A percentile compares a stretch with the other conserved stretches of the same genome.
Conservation (phyloP, 2,329 filamentous ascomycete genomes). For the Ceratocystis destructans region DNA sequence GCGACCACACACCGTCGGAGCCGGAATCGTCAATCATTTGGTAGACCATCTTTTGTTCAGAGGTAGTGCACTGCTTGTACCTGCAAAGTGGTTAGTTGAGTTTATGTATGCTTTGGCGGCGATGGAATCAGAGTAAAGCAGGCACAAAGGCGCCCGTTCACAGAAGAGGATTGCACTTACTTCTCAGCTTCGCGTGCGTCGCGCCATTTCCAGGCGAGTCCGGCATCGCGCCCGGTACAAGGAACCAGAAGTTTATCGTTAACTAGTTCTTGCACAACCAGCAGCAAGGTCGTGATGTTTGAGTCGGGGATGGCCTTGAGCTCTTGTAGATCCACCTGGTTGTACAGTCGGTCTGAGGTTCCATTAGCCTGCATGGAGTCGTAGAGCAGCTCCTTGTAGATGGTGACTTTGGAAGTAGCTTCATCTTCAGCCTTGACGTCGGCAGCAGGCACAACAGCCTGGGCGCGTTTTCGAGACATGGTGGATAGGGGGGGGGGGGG, state of each 20-base stretch:
- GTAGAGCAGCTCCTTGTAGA: constrained; percentile 45
- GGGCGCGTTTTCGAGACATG: constrained; percentile 16
- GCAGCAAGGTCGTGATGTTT: constrained; percentile 40
- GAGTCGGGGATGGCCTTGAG: constrained; percentile 44
- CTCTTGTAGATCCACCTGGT: constrained; percentile 43
- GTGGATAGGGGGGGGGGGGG: not conserved
- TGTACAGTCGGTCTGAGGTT: constrained; percentile 37
- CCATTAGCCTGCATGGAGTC: constrained; percentile 39
- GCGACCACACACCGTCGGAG: constrained; percentile 79
- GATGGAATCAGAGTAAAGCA: not conserved
- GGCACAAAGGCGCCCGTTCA: not conserved
- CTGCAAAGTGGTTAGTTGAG: constrained; percentile 26
- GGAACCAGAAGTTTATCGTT: constrained; percentile 47
- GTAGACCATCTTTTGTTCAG: constrained; percentile 77
- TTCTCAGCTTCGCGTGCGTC: constrained; percentile 47
- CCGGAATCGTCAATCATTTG: constrained; percentile 76
- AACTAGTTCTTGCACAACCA: constrained; percentile 43
- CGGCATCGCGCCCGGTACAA: constrained; percentile 31
- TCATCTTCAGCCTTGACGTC: constrained; percentile 18
- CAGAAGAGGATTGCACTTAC: constrained; percentile 28
- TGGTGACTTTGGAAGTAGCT: constrained; percentile 31
- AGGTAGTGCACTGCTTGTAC: constrained; percentile 46
- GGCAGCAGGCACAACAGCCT: constrained; percentile 1
- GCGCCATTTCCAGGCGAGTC: constrained; percentile 44
- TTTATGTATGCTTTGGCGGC: not conserved